These are phyloP conservation scores for Floccularia luteovirens DNA, from an alignment of 768 basidiomycete species.

Conservation along the genomic window DNA sequence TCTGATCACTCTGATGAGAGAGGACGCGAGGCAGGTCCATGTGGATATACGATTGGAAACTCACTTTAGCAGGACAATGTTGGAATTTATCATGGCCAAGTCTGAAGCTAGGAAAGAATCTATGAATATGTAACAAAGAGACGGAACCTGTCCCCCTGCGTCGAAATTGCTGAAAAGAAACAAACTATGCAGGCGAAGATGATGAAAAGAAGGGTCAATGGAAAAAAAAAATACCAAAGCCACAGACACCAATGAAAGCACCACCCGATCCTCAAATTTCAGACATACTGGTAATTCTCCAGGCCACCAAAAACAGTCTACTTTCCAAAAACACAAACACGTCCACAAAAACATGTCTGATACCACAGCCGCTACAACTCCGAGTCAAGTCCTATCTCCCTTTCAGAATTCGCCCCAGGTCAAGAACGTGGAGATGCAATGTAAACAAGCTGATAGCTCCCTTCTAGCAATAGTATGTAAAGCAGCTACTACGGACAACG, in stretches of 20 bases:
- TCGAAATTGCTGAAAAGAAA: constrained; percentile 8
- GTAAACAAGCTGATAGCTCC: no score
- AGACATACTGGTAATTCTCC: constrained; percentile 8
- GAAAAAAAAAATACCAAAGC: constrained; percentile 9
- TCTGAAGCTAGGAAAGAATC: constrained; percentile 10
- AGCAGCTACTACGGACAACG: no score
- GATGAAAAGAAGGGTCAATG: constrained; percentile 11
- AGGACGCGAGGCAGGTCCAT: constrained; percentile 43
- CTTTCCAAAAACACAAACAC: constrained; percentile 1
- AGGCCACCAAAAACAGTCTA: no score
- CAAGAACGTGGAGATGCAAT: no score
- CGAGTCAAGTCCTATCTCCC: no score
- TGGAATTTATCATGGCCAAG: constrained; percentile 43
- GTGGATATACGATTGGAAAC: constrained; percentile 62
- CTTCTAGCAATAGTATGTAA: no score
- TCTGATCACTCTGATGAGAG: constrained; percentile 45
- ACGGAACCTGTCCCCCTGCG: constrained; percentile 3
- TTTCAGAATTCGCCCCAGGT: no score
- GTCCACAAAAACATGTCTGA: no score
- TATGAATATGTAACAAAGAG: constrained; percentile 10
- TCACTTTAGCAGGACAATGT: constrained; percentile 46
- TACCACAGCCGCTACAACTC: no score
- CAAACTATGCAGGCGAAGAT: constrained; percentile 9
- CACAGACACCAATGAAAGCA: not conserved
- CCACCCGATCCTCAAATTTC: not conserved